These are phyloP conservation scores for Capsicum baccatum DNA, from an alignment of 257 asterid genomes.

Conservation along the genomic window DNA sequence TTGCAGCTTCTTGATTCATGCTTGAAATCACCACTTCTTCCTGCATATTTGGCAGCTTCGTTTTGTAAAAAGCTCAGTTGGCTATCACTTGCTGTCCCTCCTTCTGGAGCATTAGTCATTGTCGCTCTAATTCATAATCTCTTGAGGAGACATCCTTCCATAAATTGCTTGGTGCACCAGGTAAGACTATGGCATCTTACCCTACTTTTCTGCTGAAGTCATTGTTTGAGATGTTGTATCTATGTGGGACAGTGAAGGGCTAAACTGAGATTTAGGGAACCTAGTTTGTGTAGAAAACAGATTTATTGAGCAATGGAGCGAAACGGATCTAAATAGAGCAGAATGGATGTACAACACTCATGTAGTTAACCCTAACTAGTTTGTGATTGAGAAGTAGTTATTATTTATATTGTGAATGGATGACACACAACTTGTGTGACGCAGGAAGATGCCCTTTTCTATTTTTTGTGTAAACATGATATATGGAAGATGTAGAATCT, in stretches of 20 bases:
- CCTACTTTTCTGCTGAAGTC: background rate
- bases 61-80: conserved; percentile 93
- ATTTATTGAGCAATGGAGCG: background rate
- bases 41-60: conserved; percentile 95
- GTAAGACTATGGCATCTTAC: conserved; percentile 42
- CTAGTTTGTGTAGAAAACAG: background rate
- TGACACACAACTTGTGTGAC: background rate
- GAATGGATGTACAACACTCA: conserved; percentile 2
- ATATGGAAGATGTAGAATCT: too few relatives aligned
- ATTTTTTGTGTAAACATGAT: too few relatives aligned
- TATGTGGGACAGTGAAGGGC: conserved; percentile 9
- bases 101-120: conserved; percentile 81
- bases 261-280: background rate
- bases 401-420: background rate
- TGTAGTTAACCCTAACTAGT: background rate
- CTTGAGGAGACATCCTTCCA: conserved; percentile 92
- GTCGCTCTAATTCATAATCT: conserved; percentile 91
- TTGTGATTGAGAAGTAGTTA: conserved; percentile 8
- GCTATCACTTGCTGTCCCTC: conserved; percentile 75
- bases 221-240: background rate
- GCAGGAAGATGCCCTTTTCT: too few relatives aligned
- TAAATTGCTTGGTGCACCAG: conserved; percentile 82
- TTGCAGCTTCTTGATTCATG: conserved; percentile 91
- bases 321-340: background rate
- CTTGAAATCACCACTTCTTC: conserved; percentile 93